Evolutionary conservation across 805 yeast genomes (phyloP), one percentile per base, ranked within the genome.

Genomic region (Hanseniaspora singularis): DNA sequence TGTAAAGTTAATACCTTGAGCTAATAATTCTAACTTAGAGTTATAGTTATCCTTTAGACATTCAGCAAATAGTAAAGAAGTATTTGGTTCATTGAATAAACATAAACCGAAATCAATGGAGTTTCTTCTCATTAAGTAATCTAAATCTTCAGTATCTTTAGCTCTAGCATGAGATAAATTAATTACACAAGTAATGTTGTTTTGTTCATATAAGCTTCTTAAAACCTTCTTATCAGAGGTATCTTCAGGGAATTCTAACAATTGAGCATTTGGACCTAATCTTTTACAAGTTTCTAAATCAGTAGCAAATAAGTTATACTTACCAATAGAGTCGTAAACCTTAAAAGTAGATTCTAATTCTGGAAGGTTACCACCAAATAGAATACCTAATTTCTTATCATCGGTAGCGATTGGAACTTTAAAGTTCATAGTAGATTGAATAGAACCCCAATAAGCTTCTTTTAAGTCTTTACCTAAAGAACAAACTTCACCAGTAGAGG

Each of bases 401-500:
- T 39, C 45, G 52, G 77, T 68, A 34, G 95, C 94, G 60, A 73
- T 70, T 52, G 98, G 98, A 42, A 92, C 76, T 59, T 84, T 74
- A 78, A 92, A 92, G 74, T 89, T 89, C 96, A 88, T 92, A 33
- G 95, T 87, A 42, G 95, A 76, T 72, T 92, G 96, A 57, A 89
- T 77, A 14, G 97, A 81, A 38, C 96, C 81, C 97, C 97, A 92
- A 74, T 92, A 92, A 30, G 97, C 95, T 67, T 92, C 97, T 49
- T 73, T 57, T 52, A 81, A 64, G 64, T 85, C 81, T 52, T 71
- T 71, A 57, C 99, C 99, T 62, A 92, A 92, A 63, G 96, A 84
- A 26, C 98, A 98, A 62, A 92, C 83, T 69, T 92, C 99, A 66
- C 99, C 99, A 44, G 99, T 92, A 11, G 97, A 88, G 6, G 97